Percentiles rank a stretch among this genome's conserved stretches.
These are phyloP conservation scores for Aquanectria penicillioides DNA, from an alignment of 2,329 filamentous ascomycete species.

Conservation along the genomic window DNA sequence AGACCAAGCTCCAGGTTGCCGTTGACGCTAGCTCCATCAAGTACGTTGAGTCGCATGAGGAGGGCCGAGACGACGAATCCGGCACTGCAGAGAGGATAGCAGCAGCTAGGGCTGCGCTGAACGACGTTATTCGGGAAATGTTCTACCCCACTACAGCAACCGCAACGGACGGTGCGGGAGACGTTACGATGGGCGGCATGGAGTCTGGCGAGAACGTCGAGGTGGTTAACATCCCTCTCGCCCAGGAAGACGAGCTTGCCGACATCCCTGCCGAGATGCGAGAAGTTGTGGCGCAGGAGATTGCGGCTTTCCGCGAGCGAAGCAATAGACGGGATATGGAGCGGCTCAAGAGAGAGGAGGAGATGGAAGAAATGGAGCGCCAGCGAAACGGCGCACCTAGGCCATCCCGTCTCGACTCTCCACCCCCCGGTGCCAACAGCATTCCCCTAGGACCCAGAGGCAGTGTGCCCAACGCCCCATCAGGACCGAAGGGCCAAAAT, in stretches of 20 bases:
- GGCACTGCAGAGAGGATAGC: slow-evolving; percentile 75
- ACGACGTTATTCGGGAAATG: slow-evolving; percentile 74
- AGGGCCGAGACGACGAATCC: slow-evolving; percentile 72
- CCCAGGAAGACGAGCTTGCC: slow-evolving; percentile 89
- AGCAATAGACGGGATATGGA: slow-evolving; percentile 91
- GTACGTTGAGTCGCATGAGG: slow-evolving; percentile 85
- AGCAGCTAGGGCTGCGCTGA: slow-evolving; percentile 73
- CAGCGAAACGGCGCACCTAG: slow-evolving; percentile 73
- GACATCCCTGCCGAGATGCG: slow-evolving; percentile 98
- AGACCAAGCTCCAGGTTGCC: slow-evolving; percentile 75
- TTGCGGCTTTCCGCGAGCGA: slow-evolving; percentile 91
- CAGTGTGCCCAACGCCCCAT: slow-evolving; percentile 78
- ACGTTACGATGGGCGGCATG: slow-evolving; percentile 75
- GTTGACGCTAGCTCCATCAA: slow-evolving; percentile 85
- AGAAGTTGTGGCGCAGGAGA: slow-evolving; percentile 92
- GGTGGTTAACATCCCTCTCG: slow-evolving; percentile 88
- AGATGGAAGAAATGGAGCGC: slow-evolving; percentile 87
- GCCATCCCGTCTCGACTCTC: slow-evolving; percentile 75
- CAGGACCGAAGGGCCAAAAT: slow-evolving; percentile 72
- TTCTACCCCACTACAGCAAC: slow-evolving; percentile 69
- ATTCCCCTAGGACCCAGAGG: slow-evolving; percentile 49
- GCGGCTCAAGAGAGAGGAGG: slow-evolving; percentile 87
- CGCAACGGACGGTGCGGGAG: slow-evolving; percentile 64
- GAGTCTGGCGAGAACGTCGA: slow-evolving; percentile 75
- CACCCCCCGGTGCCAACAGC: slow-evolving; percentile 73